phyloP scores from a whole-genome alignment of 1,284 basidiomycete species.

The Irpex sp. region DNA sequence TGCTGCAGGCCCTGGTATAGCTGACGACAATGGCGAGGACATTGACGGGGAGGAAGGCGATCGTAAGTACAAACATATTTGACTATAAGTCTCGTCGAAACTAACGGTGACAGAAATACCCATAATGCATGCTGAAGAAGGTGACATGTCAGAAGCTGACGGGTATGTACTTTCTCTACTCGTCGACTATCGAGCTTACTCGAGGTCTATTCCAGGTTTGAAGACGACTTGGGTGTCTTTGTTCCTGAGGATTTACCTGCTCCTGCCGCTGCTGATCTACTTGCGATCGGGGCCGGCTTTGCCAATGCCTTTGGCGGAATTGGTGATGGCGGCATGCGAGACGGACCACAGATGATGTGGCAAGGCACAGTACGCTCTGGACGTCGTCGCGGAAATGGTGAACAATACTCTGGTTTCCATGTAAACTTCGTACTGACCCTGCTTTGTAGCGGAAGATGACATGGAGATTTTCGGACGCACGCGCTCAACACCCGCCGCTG shows the following conservation, averaged over 20 bases:
- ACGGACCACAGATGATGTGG: constrained; percentile 47
- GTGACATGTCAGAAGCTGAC: constrained; percentile 70
- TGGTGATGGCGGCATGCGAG: constrained; percentile 23
- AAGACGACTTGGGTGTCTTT: constrained; percentile 45
- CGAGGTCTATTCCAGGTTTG: constrained; percentile 36
- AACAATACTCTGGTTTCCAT: constrained; percentile 15
- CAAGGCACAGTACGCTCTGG: constrained; percentile 37
- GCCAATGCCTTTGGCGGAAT: constrained; percentile 33
- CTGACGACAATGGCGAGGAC: constrained; percentile 41
- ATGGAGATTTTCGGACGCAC: constrained; percentile 61
- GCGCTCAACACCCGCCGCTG: constrained; percentile 43
- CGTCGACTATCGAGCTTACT: not conserved
- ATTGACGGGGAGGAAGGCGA: constrained; percentile 38
- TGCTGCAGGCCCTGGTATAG: constrained; percentile 34
- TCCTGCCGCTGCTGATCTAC: constrained; percentile 40
- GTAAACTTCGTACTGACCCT: constrained; percentile 6
- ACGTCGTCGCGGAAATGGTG: constrained; percentile 50
- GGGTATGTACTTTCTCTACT: constrained; percentile 42
- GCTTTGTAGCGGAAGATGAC: constrained; percentile 42
- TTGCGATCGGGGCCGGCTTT: constrained; percentile 51
- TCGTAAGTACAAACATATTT: constrained; percentile 26
- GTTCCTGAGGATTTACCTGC: constrained; percentile 35
- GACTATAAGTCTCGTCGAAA: not conserved
- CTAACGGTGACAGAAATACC: constrained; percentile 6
- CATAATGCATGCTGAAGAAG: constrained; percentile 47